Conservation (phyloP, 208 protist species). For the Trypanosoma rangeli region DNA sequence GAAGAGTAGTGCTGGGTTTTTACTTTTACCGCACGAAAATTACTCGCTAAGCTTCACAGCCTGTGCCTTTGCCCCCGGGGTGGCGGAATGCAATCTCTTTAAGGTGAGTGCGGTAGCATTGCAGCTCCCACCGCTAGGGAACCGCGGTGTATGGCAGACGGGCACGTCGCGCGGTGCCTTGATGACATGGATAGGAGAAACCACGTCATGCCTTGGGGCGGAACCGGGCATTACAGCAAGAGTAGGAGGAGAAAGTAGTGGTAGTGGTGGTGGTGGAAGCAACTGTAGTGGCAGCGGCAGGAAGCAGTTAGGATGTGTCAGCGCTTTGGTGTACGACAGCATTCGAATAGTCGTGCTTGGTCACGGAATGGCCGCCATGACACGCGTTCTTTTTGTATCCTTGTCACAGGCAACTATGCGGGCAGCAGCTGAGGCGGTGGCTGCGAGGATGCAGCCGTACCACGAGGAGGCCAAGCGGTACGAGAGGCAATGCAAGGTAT, state of each 20-base stretch:
- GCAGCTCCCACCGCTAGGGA: constrained; percentile 12
- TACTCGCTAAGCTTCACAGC: constrained; percentile 62
- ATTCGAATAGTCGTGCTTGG: constrained; percentile 11
- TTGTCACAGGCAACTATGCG: neutral
- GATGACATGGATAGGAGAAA: constrained; percentile 7
- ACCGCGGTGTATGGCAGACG: constrained; percentile 5
- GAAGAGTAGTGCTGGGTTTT: constrained; percentile 56
- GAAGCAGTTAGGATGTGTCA: neutral
- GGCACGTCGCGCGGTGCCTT: constrained; percentile 30
- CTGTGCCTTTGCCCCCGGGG: constrained; percentile 51
- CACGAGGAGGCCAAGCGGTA: constrained; percentile 7
- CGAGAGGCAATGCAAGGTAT: constrained; percentile 1
- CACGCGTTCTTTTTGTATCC: constrained; percentile 11
- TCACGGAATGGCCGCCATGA: constrained; percentile 7
- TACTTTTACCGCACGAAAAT: constrained; percentile 62
- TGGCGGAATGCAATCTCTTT: constrained; percentile 71
- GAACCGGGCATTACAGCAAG: constrained; percentile 6
- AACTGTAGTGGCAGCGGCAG: constrained; percentile 2
- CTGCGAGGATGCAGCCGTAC: neutral
- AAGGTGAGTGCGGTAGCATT: constrained; percentile 45
- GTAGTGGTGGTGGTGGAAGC: constrained; percentile 13
- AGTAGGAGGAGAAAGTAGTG: constrained; percentile 8
- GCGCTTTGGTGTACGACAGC: constrained; percentile 1
- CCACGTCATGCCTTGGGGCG: neutral
- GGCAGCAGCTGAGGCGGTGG: neutral